Conservation (phyloP, 768 basidiomycete genomes). For the Podaxis sp. region DNA sequence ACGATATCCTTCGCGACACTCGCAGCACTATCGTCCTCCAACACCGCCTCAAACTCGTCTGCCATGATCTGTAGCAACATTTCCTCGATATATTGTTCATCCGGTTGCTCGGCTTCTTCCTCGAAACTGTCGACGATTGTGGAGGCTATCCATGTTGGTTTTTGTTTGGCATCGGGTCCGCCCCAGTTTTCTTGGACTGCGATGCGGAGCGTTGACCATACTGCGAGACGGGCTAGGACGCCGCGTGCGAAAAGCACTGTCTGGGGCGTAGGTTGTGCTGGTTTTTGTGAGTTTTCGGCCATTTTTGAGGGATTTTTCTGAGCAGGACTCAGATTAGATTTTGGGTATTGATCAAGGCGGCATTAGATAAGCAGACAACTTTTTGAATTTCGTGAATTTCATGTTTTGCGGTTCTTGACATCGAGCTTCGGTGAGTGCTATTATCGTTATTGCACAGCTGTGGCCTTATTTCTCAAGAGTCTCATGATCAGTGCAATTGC, state of each 20-base stretch:
- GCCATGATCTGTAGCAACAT: conserved; percentile 78
- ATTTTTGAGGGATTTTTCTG: neutral
- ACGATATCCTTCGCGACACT: conserved; percentile 73
- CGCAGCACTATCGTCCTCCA: conserved; percentile 86
- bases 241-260: conserved; percentile 84
- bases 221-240: conserved; percentile 72
- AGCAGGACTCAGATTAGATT: neutral
- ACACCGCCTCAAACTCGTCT: conserved; percentile 81
- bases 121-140: conserved; percentile 81
- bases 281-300: neutral
- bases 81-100: conserved; percentile 78
- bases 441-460: neutral
- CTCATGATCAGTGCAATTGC: conserved; percentile 74
- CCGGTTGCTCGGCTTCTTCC: conserved; percentile 43
- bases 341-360: neutral
- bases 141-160: conserved; percentile 84
- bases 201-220: conserved; percentile 85
- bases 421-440: neutral
- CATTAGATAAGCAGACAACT: neutral
- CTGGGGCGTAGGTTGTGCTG: conserved; percentile 36
- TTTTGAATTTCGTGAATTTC: neutral
- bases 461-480: conserved; percentile 5
- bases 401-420: neutral
- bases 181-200: conserved; percentile 90
- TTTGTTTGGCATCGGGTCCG: conserved; percentile 63